These are phyloP conservation scores for Fraxinus albicans DNA, from an alignment of 305 asterid genomes.

Conservation along the genomic window DNA sequence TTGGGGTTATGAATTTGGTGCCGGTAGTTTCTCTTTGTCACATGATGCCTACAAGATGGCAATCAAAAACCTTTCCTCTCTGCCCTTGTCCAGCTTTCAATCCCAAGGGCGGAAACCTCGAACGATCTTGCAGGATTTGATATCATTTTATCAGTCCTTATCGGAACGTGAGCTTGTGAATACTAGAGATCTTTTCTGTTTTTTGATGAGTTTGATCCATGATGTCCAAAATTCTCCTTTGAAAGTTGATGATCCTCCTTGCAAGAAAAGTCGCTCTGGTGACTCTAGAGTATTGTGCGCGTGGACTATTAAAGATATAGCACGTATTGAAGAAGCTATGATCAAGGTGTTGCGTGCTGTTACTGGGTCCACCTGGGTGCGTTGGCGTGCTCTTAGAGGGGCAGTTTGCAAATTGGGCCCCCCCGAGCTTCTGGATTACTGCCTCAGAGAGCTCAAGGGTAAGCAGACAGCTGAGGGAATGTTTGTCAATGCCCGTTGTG, in stretches of 20 bases:
- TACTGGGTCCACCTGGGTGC: conserved; percentile 86
- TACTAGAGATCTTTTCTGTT: conserved; percentile 67
- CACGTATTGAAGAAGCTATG: conserved; percentile 83
- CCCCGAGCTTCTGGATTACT: conserved; percentile 85
- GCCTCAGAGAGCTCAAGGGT: conserved; percentile 83
- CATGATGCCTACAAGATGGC: conserved; percentile 58
- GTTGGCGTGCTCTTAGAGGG: conserved; percentile 90
- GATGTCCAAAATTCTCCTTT: conserved; percentile 40
- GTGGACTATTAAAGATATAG: conserved; percentile 61
- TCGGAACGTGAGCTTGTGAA: conserved; percentile 73
- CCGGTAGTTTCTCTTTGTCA: conserved; percentile 78
- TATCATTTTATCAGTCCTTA: conserved; percentile 76
- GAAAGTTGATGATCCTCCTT: conserved; percentile 34
- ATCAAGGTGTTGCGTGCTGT: conserved; percentile 82
- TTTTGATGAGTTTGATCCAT: conserved; percentile 60
- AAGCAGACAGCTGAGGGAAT: conserved; percentile 75
- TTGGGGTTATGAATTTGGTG: conserved; percentile 91
- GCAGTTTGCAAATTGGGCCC: conserved; percentile 81
- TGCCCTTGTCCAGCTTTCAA: conserved; percentile 61
- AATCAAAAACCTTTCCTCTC: conserved; percentile 52
- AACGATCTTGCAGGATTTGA: conserved; percentile 69
- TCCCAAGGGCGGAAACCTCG: conserved; percentile 85
- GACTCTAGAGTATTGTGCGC: conserved; percentile 62
- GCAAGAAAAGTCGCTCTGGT: conserved; percentile 48
- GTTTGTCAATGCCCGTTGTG: conserved; percentile 62